These are phyloP conservation scores for Phragmites australis DNA, from an alignment of 176 grass and related monocot species.

Conservation along the genomic window DNA sequence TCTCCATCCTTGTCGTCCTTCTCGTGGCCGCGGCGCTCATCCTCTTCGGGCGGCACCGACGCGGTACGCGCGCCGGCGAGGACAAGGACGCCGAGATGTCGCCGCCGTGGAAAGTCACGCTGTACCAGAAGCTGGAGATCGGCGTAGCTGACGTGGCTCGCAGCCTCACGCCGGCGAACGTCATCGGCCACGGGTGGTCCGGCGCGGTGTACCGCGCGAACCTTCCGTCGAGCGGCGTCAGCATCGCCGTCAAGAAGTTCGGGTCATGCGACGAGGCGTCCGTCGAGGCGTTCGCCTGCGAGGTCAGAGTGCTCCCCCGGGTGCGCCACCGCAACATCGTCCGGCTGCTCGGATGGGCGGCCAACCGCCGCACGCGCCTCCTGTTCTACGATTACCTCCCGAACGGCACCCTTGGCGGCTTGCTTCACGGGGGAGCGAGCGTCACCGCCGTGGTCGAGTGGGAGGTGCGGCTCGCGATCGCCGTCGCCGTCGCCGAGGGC, in stretches of 20 bases:
- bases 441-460: slow-evolving; percentile 57
- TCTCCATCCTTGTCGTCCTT: slow-evolving; percentile 57
- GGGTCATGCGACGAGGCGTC: slow-evolving; percentile 60
- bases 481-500: slow-evolving; percentile 76
- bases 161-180: slow-evolving; percentile 65
- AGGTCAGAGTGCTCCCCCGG: slow-evolving; percentile 70
- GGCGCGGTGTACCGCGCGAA: slow-evolving; percentile 69
- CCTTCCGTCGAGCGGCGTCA: slow-evolving; percentile 42
- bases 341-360: slow-evolving; percentile 77
- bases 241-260: slow-evolving; percentile 84
- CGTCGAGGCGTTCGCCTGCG: slow-evolving; percentile 58
- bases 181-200: slow-evolving; percentile 70
- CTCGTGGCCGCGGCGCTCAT: slow-evolving; percentile 41
- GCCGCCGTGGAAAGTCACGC: slow-evolving; percentile 85
- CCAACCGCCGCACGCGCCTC: slow-evolving; percentile 68
- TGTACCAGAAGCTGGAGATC: slow-evolving; percentile 92
- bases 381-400: slow-evolving; percentile 97
- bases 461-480: slow-evolving; percentile 77
- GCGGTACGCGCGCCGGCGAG: background rate
- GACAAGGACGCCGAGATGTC: slow-evolving; percentile 60
- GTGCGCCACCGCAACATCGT: slow-evolving; percentile 90
- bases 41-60: slow-evolving; percentile 41
- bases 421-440: slow-evolving; percentile 49
- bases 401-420: slow-evolving; percentile 66
- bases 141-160: slow-evolving; percentile 56